Evolutionary conservation across 768 basidiomycete species (phyloP).

Genomic region (Lyophyllum semitale): DNA sequence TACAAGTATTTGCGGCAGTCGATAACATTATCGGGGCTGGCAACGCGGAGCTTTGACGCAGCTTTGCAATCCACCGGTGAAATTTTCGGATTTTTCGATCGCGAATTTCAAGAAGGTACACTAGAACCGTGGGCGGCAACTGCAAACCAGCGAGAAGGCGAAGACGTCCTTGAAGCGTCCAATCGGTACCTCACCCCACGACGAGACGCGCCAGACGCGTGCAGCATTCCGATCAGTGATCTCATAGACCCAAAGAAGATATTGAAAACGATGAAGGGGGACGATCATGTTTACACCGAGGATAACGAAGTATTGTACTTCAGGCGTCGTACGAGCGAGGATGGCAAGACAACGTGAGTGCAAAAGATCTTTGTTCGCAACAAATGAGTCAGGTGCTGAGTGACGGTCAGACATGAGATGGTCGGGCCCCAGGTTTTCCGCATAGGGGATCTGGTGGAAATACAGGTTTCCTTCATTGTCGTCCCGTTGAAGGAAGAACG

Average conservation of each 20-base stretch:
- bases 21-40: background rate
- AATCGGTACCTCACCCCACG: slow-evolving; percentile 12
- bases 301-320: slow-evolving; percentile 14
- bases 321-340: background rate
- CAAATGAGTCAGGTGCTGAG: background rate
- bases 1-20: background rate
- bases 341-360: background rate
- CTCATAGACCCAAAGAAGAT: slow-evolving; percentile 9
- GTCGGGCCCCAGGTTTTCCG: slow-evolving; percentile 8
- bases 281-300: slow-evolving; percentile 7
- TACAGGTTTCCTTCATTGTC: slow-evolving; percentile 8
- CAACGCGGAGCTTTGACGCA: background rate
- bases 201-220: background rate
- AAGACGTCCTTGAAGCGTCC: background rate
- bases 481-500: slow-evolving; percentile 9
- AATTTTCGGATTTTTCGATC: background rate
- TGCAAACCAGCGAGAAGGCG: background rate
- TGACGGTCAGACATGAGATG: background rate
- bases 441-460: slow-evolving; percentile 14
- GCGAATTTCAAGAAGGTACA: background rate
- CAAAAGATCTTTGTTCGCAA: background rate
- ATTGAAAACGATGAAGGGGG: slow-evolving; percentile 4
- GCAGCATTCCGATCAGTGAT: slow-evolving; percentile 5
- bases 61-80: background rate
- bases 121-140: background rate